Base-by-base conservation (phyloP, 1,139 yeast genomes). In the Yamadazyma songkhlaensis region DNA sequence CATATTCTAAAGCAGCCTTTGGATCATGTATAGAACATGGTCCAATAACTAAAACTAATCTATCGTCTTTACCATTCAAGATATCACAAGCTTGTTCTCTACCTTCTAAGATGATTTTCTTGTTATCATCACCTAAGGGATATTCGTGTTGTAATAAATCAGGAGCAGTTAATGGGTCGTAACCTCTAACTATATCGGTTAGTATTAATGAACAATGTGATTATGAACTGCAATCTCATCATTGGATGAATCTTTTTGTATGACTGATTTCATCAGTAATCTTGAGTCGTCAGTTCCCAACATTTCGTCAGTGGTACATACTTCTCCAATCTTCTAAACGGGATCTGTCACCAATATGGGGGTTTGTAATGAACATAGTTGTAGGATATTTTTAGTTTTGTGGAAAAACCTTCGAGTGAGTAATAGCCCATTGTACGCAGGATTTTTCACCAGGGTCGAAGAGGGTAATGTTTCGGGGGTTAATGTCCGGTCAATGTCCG, bases 11-110 rank as follows among this genome's bases (percentile, higher is more conserved):
- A 3, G 97, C 98, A 30, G 96, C 95, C 38, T 70, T 74, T 22
- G 97, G 92, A 60, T 92, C 98, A 57, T 92, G 97, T 49, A 92
- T 82, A 5, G 97, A 92, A 62, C 98, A 92, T 43, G 98, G 98
- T 1, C 98, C 98, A 47, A 92, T 84, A 35, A 92, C 88, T 25
- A 88, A 76, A 26, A 88, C 70, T 46, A 86, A 64, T 51, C 96
- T 74, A 62, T 88, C 96, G 52, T 85, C 95, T 43, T 74, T 71
- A 35, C 95, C 95, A 44, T 77, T 74, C 42, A 88, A 62, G 41
- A 88, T 79, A 34, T 78, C 76, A 36, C 81, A 77, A 2, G 95
- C 83, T 25, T 77, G 80, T 48, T 84, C 78, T 64, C 98, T 80
- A 25, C 96, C 97, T 37, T 73, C 67, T 35, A 83, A 59, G 38